Evolutionary conservation across 169 alveolate genomes (phyloP).

Genomic region (Eimeria necatrix): DNA sequence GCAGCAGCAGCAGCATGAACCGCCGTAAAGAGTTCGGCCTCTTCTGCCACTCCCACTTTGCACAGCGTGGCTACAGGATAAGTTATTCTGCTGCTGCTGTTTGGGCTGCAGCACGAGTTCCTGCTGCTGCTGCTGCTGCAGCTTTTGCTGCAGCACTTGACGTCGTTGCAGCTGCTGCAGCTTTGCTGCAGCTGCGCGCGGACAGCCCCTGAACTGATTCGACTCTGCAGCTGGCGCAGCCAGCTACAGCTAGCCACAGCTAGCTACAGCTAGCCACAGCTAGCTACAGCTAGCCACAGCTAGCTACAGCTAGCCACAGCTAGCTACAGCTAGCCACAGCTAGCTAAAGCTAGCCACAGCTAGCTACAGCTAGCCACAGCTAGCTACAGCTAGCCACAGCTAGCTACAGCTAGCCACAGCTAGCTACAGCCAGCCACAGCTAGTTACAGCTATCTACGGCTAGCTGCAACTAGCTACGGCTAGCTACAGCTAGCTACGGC

Average conservation of each 20-base stretch:
- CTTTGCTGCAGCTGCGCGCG: neutral
- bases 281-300: neutral
- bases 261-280: neutral
- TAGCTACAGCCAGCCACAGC: neutral
- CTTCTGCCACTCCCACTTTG: neutral
- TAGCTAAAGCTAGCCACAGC: neutral
- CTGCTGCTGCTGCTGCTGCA: neutral
- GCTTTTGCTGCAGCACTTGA: neutral
- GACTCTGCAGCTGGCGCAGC: neutral
- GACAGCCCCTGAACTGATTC: no score
- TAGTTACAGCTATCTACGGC: neutral
- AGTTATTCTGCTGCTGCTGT: neutral
- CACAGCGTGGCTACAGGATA: neutral
- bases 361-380: neutral
- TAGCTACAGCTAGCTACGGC: neutral
- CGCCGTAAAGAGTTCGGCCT: neutral
- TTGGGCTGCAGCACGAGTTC: neutral
- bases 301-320: neutral
- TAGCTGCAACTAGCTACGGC: neutral
- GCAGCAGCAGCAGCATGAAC: slow-evolving; percentile 9
- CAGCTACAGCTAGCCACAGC: neutral
- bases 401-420: no score
- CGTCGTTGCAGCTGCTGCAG: neutral
- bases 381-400: neutral
- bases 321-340: neutral